phyloP scores from a whole-genome alignment of 2,329 filamentous ascomycete genomes.

The Ophiocordyceps polyrhachis-furcata region DNA sequence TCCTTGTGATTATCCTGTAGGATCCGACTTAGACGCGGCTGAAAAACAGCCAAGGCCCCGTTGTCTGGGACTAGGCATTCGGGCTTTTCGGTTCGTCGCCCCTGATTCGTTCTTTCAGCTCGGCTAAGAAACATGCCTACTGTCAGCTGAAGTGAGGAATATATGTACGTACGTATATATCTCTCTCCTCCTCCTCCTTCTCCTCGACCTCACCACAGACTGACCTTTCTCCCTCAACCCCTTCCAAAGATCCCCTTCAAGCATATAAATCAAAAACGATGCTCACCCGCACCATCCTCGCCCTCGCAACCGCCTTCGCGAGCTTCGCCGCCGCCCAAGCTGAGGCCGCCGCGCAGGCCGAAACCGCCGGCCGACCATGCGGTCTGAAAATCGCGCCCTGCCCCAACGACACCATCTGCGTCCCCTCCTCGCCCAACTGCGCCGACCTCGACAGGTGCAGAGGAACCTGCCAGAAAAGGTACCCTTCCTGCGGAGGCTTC shows the following conservation, averaged over 20 bases:
- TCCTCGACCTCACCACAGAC: too few relatives aligned
- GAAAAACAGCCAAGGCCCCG: background rate
- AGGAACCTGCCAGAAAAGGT: constrained; percentile 4
- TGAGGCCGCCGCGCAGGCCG: background rate
- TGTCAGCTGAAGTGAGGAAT: background rate
- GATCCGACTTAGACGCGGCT: background rate
- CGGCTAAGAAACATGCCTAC: too few relatives aligned
- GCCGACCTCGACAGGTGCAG: background rate
- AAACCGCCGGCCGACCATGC: background rate
- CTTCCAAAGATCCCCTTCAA: background rate
- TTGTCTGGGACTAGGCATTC: background rate
- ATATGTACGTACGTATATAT: too few relatives aligned
- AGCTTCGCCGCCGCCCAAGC: background rate
- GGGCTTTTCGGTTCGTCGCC: background rate
- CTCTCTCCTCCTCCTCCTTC: too few relatives aligned
- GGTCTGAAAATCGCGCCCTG: background rate
- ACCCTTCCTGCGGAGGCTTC: constrained; percentile 15
- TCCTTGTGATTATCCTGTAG: background rate
- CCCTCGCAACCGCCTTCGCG: background rate
- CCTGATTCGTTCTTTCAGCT: background rate
- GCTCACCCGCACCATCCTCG: background rate
- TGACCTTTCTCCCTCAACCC: too few relatives aligned
- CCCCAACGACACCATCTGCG: background rate
- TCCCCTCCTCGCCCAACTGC: background rate
- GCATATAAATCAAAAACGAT: background rate